phyloP scores from a whole-genome alignment of 192 early-diverging fungal species.

The Coemansia sp. region DNA sequence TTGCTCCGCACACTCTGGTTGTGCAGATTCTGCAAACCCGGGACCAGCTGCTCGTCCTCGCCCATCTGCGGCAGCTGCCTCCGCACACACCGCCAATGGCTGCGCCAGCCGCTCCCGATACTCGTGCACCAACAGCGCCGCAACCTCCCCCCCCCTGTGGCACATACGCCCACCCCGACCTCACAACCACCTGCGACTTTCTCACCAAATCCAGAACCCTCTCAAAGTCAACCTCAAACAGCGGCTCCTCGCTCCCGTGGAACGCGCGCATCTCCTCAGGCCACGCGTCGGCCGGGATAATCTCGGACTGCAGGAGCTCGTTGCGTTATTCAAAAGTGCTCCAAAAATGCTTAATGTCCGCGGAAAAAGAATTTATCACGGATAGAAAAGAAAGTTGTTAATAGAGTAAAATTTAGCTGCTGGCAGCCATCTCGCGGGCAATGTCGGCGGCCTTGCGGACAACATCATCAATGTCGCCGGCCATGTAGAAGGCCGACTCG shows the following conservation, averaged over 20 bases:
- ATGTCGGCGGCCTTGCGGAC: slow-evolving; percentile 84
- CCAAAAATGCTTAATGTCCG: no score
- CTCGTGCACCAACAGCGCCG: slow-evolving; percentile 70
- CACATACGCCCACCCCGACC: slow-evolving; percentile 68
- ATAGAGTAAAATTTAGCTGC: slow-evolving; percentile 22
- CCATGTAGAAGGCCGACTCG: slow-evolving; percentile 98
- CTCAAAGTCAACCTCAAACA: slow-evolving; percentile 67
- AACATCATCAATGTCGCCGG: slow-evolving; percentile 95
- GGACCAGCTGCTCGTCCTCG: slow-evolving; percentile 87
- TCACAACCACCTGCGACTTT: slow-evolving; percentile 59
- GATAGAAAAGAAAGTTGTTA: no score
- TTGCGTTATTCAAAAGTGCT: no score
- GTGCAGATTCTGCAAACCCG: slow-evolving; percentile 81
- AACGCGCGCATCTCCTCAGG: no score
- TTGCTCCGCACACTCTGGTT: slow-evolving; percentile 73
- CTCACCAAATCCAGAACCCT: slow-evolving; percentile 62
- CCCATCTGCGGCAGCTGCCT: slow-evolving; percentile 80
- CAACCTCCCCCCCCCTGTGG: slow-evolving; percentile 67
- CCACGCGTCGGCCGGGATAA: no score
- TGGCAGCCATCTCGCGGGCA: slow-evolving; percentile 64
- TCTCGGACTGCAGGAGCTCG: no score
- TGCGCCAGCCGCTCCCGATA: slow-evolving; percentile 62
- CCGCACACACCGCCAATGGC: slow-evolving; percentile 62
- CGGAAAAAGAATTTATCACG: no score
- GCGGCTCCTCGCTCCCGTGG: slow-evolving; percentile 35